These are phyloP conservation scores for Suillus lakei DNA, from an alignment of 768 basidiomycete species.

Conservation along the genomic window DNA sequence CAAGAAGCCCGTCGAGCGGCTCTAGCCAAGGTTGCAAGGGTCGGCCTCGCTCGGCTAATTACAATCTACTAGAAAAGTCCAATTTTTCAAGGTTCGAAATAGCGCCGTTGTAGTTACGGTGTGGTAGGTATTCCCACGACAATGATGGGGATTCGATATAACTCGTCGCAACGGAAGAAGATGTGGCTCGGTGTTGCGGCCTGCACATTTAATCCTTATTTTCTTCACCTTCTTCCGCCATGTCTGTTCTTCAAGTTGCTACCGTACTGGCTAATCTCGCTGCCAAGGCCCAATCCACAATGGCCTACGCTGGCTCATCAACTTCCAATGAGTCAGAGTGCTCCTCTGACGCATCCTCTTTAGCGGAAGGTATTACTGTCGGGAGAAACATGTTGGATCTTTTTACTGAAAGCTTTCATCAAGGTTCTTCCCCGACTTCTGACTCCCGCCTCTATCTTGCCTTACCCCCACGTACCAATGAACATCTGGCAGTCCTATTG, in stretches of 20 bases:
- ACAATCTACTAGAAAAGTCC: not conserved
- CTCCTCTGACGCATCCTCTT: conserved; percentile 23
- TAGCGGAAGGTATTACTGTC: conserved; percentile 20
- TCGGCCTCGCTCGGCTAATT: not conserved
- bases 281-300: conserved; percentile 19
- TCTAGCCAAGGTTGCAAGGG: conserved; percentile 1
- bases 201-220: conserved; percentile 9
- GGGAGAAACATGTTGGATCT: not conserved
- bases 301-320: not conserved
- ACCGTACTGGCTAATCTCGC: conserved; percentile 30
- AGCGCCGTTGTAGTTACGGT: not conserved
- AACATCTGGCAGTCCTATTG: conserved; percentile 80
- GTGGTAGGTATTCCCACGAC: conserved; percentile 29
- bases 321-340: conserved; percentile 15
- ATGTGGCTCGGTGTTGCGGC: conserved; percentile 10
- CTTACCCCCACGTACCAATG: conserved; percentile 47
- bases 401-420: not conserved
- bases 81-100: conserved; percentile 3
- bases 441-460: conserved; percentile 22
- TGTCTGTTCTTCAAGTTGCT: conserved; percentile 34
- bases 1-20: conserved; percentile 3
- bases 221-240: conserved; percentile 21
- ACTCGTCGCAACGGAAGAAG: conserved; percentile 32
- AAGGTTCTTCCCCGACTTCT: conserved; percentile 22
- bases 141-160: conserved; percentile 30